Base-by-base conservation (phyloP, 345 rosid genomes). In the Bruguiera gymnorhiza region DNA sequence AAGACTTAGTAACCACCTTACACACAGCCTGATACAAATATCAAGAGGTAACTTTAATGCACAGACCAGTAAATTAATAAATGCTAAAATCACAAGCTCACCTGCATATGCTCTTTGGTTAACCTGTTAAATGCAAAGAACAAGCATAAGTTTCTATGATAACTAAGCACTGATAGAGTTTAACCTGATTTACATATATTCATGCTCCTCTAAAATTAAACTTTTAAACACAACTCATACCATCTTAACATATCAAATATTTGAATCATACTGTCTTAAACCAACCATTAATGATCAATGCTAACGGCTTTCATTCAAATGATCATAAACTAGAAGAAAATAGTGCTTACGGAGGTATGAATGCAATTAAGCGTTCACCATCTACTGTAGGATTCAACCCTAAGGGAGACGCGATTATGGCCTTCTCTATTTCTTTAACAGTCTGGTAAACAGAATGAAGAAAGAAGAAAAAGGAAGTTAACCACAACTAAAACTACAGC, bases 21-120 rank as follows among this genome's bases (percentile, higher is more conserved):
- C 89, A 83, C 85, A 92, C 83, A 8, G 93, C 97, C 98, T 88
- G 87, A 30, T 39, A 24, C 53, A 66, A 8, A 65, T 23, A 34
- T 72, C 60, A 6, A 62, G 61, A 16, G 9, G 20, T 23, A 37
- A 13, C 50, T 43, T 43, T 3, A 43, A 13, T 43, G 19, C 18
- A 43, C 4, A 43, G 16, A 15, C 4, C 5, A 43, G 50, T 43
- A 43, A 43, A 2, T 13, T 13, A 13, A 43, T 43, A 15, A 13
- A 11, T 11, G 19, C 50, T 43, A 43, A 43, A 21, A 31, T 16
- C 18, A 27, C 48, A 50, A 72, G 29, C 82, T 78, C 69, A 90
- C 96, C 90, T 85, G 90, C 62, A 84, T 78, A 85, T 94, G 97
- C 82, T 93, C 98, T 77, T 91, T 89, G 69, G 95, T 93, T 83